Conservation (phyloP, 1,284 basidiomycete species). For the Takashimella koratensis region DNA sequence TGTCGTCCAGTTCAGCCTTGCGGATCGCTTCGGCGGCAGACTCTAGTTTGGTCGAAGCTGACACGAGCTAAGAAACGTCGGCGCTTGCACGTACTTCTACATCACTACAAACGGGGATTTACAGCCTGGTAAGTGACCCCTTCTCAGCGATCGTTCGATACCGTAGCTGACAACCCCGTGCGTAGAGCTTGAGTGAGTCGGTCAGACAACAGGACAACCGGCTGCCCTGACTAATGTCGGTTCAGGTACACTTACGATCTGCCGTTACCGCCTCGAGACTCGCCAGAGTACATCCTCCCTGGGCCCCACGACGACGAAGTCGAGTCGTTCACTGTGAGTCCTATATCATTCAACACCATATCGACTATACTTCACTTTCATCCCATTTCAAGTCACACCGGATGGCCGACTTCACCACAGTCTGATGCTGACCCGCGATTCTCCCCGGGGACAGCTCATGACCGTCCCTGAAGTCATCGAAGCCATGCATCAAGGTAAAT, state of each 20-base stretch:
- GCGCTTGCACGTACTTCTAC: constrained; percentile 52
- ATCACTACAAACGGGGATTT: constrained; percentile 70
- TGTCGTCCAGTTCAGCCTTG: neutral
- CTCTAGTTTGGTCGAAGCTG: constrained; percentile 3
- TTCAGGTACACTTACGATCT: constrained; percentile 70
- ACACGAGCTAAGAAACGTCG: constrained; percentile 28
- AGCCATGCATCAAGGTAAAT: constrained; percentile 50
- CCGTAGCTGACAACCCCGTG: neutral
- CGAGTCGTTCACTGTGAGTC: constrained; percentile 62
- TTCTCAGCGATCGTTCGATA: neutral
- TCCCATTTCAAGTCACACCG: neutral
- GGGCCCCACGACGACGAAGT: constrained; percentile 87
- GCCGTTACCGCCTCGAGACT: constrained; percentile 57
- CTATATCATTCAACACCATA: neutral
- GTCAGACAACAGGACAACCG: constrained; percentile 52
- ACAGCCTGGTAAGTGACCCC: constrained; percentile 58
- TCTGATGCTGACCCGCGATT: no score
- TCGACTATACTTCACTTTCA: neutral
- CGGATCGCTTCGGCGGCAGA: neutral
- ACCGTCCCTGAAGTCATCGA: constrained; percentile 45
- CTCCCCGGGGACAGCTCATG: no score
- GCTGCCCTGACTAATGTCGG: constrained; percentile 31
- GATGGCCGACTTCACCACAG: no score
- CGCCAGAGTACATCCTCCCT: constrained; percentile 55
- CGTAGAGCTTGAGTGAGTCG: constrained; percentile 29